Evolutionary conservation across 1,139 yeast species (phyloP), one percentile per base, ranked within the genome.

Genomic region (Hemisphaericaspora xylofermentans): DNA sequence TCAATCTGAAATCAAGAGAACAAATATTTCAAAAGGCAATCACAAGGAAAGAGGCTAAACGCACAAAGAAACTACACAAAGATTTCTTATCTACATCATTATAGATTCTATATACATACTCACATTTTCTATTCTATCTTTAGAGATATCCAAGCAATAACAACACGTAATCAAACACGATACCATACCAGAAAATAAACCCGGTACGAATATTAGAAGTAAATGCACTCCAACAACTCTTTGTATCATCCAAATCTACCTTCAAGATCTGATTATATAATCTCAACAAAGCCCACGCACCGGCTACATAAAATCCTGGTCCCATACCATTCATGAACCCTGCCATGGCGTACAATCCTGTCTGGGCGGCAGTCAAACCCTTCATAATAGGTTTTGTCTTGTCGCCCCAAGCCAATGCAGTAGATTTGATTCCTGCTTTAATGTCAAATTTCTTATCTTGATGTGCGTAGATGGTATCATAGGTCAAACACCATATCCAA

Each of bases 391-490:
- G 76, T 56, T 84, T 88, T 1, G 96, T 78, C 26, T 78, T 75
- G 16, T 76, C 78, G 3, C 94, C 95, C 98, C 98, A 93, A 4
- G 84, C 88, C 53, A 93, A 74, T 4, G 98, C 98, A 1, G 98
- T 88, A 2, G 96, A 88, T 61, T 91, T 89, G 51, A 94, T 85
- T 6, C 98, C 98, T 0, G 96, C 98, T 42, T 76, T 69, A 40
- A 85, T 66, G 61, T 94, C 99, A 56, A 84, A 94, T 44, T 64
- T 67, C 66, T 94, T 94, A 63, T 94, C 98, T 66, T 94, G 99
- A 61, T 94, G 99, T 1, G 98, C 98, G 61, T 94, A 94, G 33
- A 94, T 81, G 2, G 98, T 88, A 61, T 94, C 99, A 62, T 94
- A 94, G 39, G 85, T 82, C 88, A 94, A 85, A 51, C 96, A 84